phyloP scores from a whole-genome alignment of 768 basidiomycete species.

The Dendrothele bispora region DNA sequence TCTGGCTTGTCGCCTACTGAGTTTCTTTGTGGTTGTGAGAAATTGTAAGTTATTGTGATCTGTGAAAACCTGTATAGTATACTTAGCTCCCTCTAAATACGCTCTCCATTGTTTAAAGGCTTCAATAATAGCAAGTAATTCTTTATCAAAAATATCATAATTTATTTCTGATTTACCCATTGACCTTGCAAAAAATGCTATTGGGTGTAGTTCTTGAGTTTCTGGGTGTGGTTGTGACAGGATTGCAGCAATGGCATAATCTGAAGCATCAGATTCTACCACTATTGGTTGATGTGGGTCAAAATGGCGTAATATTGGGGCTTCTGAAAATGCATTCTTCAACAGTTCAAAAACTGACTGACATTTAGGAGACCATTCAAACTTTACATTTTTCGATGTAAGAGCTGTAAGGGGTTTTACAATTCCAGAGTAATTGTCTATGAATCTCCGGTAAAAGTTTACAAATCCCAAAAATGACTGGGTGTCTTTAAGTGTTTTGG shows the following conservation, averaged over 20 bases:
- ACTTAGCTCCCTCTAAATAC: too few species aligned
- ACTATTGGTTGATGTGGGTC: conserved; percentile 1
- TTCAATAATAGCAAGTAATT: conserved; percentile 32
- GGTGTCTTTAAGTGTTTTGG: too few species aligned
- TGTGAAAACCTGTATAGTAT: too few species aligned
- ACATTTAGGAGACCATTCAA: background rate
- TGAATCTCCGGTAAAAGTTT: too few species aligned
- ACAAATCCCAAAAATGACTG: too few species aligned
- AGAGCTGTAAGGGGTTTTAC: background rate
- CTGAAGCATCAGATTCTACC: conserved; percentile 16
- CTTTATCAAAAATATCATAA: conserved; percentile 35
- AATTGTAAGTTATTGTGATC: too few species aligned
- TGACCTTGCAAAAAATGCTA: conserved; percentile 20
- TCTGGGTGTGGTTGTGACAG: conserved; percentile 5
- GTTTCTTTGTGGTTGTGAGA: too few species aligned
- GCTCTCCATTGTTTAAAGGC: too few species aligned
- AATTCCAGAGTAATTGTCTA: too few species aligned
- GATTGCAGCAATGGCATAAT: conserved; percentile 11
- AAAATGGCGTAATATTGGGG: conserved; percentile 12
- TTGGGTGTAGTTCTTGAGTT: conserved; percentile 16
- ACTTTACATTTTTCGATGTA: background rate
- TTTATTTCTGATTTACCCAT: conserved; percentile 24
- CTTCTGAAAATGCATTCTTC: conserved; percentile 13
- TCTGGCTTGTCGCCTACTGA: too few species aligned
- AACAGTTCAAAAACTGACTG: conserved; percentile 8